Percentiles rank a stretch among this genome's conserved stretches.
These are phyloP conservation scores for Antrodiella citrinella DNA, from an alignment of 768 basidiomycete genomes.

Conservation along the genomic window DNA sequence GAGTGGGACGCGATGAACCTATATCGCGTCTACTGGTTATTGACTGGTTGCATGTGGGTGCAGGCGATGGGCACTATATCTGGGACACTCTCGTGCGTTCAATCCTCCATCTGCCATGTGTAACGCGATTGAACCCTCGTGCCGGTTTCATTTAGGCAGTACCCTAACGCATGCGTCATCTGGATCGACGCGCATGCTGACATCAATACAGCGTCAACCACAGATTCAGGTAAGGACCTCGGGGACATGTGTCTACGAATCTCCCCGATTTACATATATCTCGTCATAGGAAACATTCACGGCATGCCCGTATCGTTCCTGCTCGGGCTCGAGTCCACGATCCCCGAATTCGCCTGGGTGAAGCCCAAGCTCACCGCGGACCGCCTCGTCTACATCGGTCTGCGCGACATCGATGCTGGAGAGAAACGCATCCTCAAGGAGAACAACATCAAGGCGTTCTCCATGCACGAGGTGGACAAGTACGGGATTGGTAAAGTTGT, in stretches of 20 bases:
- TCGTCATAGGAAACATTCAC: conserved; percentile 91
- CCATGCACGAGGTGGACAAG: conserved; percentile 59
- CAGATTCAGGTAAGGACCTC: conserved; percentile 49
- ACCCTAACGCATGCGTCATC: conserved; percentile 79
- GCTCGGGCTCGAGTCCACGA: conserved; percentile 35
- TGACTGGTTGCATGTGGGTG: no score
- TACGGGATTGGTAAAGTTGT: conserved; percentile 92
- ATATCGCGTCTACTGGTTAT: no score
- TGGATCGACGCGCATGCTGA: conserved; percentile 99
- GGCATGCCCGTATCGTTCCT: conserved; percentile 98
- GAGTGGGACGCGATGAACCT: no score
- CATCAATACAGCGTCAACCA: conserved; percentile 85
- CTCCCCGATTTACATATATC: no score
- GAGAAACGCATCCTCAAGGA: conserved; percentile 87
- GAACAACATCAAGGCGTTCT: conserved; percentile 65
- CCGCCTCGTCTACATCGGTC: conserved; percentile 91
- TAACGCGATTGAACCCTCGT: not conserved
- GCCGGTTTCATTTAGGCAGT: conserved; percentile 37
- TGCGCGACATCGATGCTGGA: conserved; percentile 85
- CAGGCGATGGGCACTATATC: conserved; percentile 91
- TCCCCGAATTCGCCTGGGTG: conserved; percentile 47
- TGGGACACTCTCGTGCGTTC: conserved; percentile 67
- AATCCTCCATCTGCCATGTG: no score
- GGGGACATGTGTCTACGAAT: not conserved
- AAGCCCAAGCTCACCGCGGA: conserved; percentile 61